Base-by-base conservation (phyloP, 257 asterid genomes). In the Plantago elongata region DNA sequence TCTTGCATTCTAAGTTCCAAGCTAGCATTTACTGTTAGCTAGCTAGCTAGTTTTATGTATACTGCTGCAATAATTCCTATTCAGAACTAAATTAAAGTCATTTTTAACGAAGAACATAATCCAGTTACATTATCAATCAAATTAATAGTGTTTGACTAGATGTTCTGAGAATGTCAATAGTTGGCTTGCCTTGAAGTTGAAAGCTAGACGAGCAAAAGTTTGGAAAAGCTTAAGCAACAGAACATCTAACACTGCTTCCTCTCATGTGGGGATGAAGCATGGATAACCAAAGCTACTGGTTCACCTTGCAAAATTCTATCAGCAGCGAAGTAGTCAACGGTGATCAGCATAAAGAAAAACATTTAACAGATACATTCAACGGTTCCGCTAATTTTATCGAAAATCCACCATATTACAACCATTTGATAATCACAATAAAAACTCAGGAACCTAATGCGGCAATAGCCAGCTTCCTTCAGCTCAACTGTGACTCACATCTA, bases 401-500 rank as follows among this genome's bases (percentile, higher is more conserved):
- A 14, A 13, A 47, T 47, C 51, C 51, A 47, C 51, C 15, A 11
- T 47, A 13, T 47, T 47, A 47, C 51, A 47, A 60, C 65, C 38
- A 68, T 37, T 51, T 3, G n/a, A 52, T 51, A 11, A 38, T 48
- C 64, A 65, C 68, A 58, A 45, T 57, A 46, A 15, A 9, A 34
- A 65, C 57, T 65, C 66, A 27, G 61, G 51, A 12, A 7, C 64
- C 40, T 62, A 64, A 54, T 48, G 52, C 52, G 61, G 40, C 60
- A 37, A 65, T 45, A 47, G 29, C 61, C 63, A 18, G 40, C 30
- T 61, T 49, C 17, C 44, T 30, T 52, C 10, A 68, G 55, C 66
- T 61, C 68, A 52, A 22, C 29, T 13, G 54, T 7, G 52, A 14
- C 45, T 4, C 69, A 64, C 69, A 64, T 68, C 77, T 71, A 70